Conservation (phyloP, 1,284 basidiomycete species). For the Boletus subluridellus region DNA sequence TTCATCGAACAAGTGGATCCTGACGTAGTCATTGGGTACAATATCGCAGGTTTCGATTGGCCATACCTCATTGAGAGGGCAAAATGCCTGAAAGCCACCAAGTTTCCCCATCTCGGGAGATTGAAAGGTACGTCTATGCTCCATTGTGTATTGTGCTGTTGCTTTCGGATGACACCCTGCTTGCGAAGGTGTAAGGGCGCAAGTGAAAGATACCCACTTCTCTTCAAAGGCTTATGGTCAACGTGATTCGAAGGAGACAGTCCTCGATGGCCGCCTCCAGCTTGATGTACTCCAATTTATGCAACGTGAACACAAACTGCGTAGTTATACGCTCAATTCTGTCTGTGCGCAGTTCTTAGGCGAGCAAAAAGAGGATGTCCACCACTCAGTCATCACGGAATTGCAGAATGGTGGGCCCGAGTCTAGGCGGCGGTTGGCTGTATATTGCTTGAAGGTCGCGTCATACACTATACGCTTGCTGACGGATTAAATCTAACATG, state of each 20-base stretch:
- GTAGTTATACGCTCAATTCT: conserved; percentile 92
- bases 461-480: not conserved
- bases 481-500: not conserved
- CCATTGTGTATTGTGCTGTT: not conserved
- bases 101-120: conserved; percentile 78
- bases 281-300: conserved; percentile 93
- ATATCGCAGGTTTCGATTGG: conserved; percentile 88
- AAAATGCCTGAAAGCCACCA: conserved; percentile 67
- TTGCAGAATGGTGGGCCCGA: conserved; percentile 93
- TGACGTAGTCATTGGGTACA: conserved; percentile 93
- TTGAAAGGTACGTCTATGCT: conserved; percentile 55
- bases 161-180: conserved; percentile 3
- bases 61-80: conserved; percentile 92
- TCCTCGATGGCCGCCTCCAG: conserved; percentile 85
- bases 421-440: conserved; percentile 83
- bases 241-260: conserved; percentile 90
- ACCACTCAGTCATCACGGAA: conserved; percentile 95
- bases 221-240: conserved; percentile 95
- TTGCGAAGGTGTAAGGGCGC: conserved; percentile 63
- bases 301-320: conserved; percentile 93
- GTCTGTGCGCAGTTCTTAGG: conserved; percentile 94
- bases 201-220: conserved; percentile 89
- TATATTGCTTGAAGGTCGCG: conserved; percentile 90
- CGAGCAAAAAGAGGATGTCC: conserved; percentile 97
- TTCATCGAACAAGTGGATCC: conserved; percentile 88